Evolutionary conservation across 306 rosid species (phyloP).

Genomic region (Ormosia semicastrata): DNA sequence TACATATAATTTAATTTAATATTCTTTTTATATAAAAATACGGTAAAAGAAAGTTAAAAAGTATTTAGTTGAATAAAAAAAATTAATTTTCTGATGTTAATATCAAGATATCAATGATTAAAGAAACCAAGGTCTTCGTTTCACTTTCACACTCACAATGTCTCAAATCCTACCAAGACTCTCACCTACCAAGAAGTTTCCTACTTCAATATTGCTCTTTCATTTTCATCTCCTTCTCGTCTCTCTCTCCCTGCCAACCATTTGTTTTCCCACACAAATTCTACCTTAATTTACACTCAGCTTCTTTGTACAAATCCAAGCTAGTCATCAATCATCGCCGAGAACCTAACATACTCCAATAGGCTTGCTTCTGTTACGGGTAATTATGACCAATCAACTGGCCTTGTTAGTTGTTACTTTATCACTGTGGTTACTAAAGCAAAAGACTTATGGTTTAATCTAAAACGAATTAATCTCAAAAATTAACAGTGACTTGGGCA

Average conservation of each 20-base stretch:
- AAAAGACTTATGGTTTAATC: no score
- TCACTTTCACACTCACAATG: constrained; percentile 14
- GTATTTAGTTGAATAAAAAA: no score
- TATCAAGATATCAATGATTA: not conserved
- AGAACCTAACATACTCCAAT: not conserved
- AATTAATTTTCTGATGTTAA: not conserved
- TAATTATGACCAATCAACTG: not conserved
- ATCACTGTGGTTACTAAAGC: not conserved
- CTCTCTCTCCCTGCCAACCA: no score
- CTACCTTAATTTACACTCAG: not conserved
- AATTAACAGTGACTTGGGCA: no score
- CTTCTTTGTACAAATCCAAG: not conserved
- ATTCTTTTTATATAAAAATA: no score
- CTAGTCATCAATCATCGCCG: no score
- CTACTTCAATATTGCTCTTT: not conserved
- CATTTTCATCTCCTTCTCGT: not conserved
- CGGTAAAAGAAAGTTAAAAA: no score
- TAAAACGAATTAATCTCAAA: no score
- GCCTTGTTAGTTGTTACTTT: not conserved
- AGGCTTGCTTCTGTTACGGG: not conserved
- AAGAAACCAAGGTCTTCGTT: not conserved
- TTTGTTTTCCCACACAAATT: no score
- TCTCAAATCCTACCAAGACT: constrained; percentile 19
- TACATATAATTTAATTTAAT: no score
- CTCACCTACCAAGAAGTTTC: constrained; percentile 22